These are phyloP conservation scores for Solanum virginianum DNA, from an alignment of 257 asterid genomes.

Conservation along the genomic window DNA sequence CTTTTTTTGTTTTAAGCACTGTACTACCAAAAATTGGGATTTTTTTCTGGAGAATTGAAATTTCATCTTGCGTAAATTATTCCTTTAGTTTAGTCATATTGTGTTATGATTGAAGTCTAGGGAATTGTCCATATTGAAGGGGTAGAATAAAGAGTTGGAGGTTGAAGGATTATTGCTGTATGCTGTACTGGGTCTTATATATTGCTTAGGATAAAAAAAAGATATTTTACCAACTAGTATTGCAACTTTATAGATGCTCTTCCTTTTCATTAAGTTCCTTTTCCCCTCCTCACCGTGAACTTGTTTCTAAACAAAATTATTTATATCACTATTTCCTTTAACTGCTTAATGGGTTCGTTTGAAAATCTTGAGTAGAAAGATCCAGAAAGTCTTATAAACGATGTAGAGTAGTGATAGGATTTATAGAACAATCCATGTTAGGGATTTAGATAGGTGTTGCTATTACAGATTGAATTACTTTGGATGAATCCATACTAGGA, in stretches of 20 bases:
- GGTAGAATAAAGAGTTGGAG: background rate
- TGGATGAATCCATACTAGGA: background rate
- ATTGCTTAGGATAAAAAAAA: background rate
- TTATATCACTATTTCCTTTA: background rate
- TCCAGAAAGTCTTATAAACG: background rate
- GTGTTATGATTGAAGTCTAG: background rate
- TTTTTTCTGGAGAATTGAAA: background rate
- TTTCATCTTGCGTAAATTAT: background rate
- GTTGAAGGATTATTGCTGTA: background rate
- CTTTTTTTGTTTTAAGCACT: background rate
- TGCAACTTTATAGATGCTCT: background rate
- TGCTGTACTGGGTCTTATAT: background rate
- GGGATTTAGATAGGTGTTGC: background rate
- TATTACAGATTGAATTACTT: background rate
- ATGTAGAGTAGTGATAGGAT: background rate
- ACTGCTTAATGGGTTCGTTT: background rate
- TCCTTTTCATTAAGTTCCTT: background rate
- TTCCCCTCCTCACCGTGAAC: background rate
- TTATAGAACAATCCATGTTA: background rate
- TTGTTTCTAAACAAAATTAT: background rate
- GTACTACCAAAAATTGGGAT: background rate
- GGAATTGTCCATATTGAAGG: background rate
- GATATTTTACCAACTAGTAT: background rate
- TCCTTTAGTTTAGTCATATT: background rate
- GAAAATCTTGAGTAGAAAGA: background rate